A percentile compares a stretch with the other conserved stretches of the same genome.
These are phyloP conservation scores for Asterionellopsis glacialis DNA, from an alignment of 108 stramenopile species.

Conservation along the genomic window DNA sequence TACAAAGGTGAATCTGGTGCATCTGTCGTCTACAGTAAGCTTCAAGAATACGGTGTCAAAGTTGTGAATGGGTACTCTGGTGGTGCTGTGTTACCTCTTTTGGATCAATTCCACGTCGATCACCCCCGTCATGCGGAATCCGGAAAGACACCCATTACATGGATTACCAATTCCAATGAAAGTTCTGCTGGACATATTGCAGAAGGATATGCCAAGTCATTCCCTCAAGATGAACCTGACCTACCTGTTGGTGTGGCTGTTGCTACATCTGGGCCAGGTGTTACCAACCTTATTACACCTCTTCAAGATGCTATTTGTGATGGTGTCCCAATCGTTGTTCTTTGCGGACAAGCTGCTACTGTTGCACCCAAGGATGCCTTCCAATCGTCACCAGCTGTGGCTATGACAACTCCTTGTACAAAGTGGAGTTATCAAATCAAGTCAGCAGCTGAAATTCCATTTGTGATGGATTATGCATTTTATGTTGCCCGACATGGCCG, in stretches of 20 bases:
- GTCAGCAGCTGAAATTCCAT: conserved; percentile 82
- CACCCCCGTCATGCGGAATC: conserved; percentile 65
- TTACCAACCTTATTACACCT: conserved; percentile 88
- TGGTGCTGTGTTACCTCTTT: conserved; percentile 85
- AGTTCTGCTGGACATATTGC: conserved; percentile 79
- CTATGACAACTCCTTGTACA: conserved; percentile 76
- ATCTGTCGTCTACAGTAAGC: conserved; percentile 78
- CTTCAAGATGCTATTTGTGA: conserved; percentile 87
- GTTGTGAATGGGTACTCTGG: conserved; percentile 92
- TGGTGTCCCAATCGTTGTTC: conserved; percentile 82
- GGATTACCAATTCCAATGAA: conserved; percentile 92
- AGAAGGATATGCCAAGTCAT: conserved; percentile 85
- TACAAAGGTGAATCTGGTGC: conserved; percentile 77
- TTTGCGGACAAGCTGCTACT: conserved; percentile 89
- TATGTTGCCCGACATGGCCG: conserved; percentile 82
- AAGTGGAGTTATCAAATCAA: conserved; percentile 92
- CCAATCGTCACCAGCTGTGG: conserved; percentile 81
- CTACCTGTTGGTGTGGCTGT: conserved; percentile 82
- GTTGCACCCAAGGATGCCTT: conserved; percentile 81
- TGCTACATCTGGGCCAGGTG: conserved; percentile 91
- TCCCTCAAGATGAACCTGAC: conserved; percentile 48
- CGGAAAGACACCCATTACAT: conserved; percentile 56
- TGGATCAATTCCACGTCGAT: conserved; percentile 81
- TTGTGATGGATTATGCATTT: conserved; percentile 89
- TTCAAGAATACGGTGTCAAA: conserved; percentile 70